Percentiles rank a stretch among this genome's conserved stretches.
Evolutionary conservation across 306 rosid genomes (phyloP).

Genomic region (Vachellia collinsii): DNA sequence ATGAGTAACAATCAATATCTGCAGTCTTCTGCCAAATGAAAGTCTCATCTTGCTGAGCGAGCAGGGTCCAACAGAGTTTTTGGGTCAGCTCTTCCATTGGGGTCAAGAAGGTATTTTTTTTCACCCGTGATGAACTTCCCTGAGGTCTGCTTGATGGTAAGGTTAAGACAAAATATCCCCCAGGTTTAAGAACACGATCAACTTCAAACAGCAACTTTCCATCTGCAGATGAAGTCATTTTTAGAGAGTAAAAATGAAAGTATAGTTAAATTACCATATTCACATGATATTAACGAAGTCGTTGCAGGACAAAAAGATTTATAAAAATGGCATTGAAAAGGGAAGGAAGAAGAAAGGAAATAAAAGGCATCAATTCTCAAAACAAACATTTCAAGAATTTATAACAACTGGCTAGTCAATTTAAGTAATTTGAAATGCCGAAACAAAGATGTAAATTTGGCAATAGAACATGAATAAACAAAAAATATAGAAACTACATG

Average conservation of each 20-base stretch:
- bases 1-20: slow-evolving; percentile 68
- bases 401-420: not conserved
- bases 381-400: slow-evolving; percentile 21
- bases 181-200: slow-evolving; percentile 96
- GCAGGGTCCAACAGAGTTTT: slow-evolving; percentile 87
- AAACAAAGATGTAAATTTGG: slow-evolving; percentile 12
- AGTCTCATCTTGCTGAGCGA: slow-evolving; percentile 92
- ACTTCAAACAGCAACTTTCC: slow-evolving; percentile 84
- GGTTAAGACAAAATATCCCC: slow-evolving; percentile 96
- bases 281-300: slow-evolving; percentile 16
- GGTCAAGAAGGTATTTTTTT: slow-evolving; percentile 54
- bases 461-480: slow-evolving; percentile 1
- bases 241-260: slow-evolving; percentile 26
- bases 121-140: slow-evolving; percentile 63
- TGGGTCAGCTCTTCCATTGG: slow-evolving; percentile 73
- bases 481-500: slow-evolving; percentile 8
- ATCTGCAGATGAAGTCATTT: slow-evolving; percentile 58
- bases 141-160: slow-evolving; percentile 70
- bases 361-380: slow-evolving; percentile 1
- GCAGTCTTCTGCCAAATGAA: slow-evolving; percentile 91
- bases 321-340: slow-evolving; percentile 19
- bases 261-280: slow-evolving; percentile 2
- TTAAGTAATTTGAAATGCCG: not conserved
- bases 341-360: slow-evolving; percentile 24
- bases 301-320: not conserved